Evolutionary conservation across 1,284 basidiomycete genomes (phyloP).

Genomic region (Athelia sp.): DNA sequence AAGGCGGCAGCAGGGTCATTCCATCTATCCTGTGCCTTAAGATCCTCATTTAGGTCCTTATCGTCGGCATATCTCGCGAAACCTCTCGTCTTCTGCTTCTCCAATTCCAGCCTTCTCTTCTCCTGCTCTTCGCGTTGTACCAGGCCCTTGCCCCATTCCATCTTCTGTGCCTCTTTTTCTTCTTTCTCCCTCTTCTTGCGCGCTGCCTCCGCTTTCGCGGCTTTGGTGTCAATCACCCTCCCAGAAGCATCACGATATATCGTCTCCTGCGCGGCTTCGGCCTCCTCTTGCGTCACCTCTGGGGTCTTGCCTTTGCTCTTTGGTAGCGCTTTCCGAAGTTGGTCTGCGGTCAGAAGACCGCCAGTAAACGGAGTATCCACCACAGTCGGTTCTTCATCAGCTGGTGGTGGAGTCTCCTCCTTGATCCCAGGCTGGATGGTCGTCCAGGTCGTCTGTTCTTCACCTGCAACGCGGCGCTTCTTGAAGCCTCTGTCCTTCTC

Average conservation of each 20-base stretch:
- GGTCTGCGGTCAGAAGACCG: conserved; percentile 72
- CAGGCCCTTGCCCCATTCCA: conserved; percentile 96
- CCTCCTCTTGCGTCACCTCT: conserved; percentile 44
- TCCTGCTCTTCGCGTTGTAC: conserved; percentile 81
- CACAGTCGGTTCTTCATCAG: conserved; percentile 64
- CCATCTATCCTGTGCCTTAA: conserved; percentile 79
- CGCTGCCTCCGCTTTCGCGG: conserved; percentile 78
- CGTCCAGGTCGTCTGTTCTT: conserved; percentile 53
- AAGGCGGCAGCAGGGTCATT: conserved; percentile 96
- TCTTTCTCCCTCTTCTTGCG: conserved; percentile 72
- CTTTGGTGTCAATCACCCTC: conserved; percentile 83
- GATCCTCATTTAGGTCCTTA: conserved; percentile 76
- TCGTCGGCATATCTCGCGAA: conserved; percentile 85
- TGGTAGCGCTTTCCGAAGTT: conserved; percentile 53
- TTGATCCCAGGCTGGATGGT: conserved; percentile 45
- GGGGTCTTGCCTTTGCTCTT: conserved; percentile 35
- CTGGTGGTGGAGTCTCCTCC: conserved; percentile 48
- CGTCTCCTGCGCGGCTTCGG: conserved; percentile 75
- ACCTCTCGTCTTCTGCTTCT: conserved; percentile 58
- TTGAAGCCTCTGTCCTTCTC: conserved; percentile 72
- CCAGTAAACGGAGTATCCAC: conserved; percentile 58
- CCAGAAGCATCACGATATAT: conserved; percentile 92
- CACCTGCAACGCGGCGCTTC: conserved; percentile 47
- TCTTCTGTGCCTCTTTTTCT: conserved; percentile 83
- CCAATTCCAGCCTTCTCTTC: conserved; percentile 56